Evolutionary conservation across 2,329 filamentous ascomycete genomes (phyloP).

Genomic region (Lecanicillium sp.): DNA sequence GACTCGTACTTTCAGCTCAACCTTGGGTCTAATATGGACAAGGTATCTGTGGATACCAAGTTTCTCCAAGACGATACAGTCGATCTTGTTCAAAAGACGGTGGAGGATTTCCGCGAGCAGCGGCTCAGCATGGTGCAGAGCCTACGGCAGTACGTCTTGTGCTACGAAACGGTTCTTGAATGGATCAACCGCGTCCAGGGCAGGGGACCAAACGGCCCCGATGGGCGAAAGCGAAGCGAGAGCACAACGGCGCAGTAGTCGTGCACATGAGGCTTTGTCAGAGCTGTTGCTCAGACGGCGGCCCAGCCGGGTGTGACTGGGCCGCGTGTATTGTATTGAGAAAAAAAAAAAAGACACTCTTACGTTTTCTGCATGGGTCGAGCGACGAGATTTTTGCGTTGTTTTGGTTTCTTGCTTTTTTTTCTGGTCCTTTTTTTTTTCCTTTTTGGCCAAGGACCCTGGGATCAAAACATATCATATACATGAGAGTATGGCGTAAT

Average conservation of each 20-base stretch:
- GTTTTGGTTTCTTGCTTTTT: no score
- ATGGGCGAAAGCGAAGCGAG: conserved; percentile 14
- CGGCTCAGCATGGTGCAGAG: conserved; percentile 95
- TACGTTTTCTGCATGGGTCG: no score
- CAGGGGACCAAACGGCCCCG: conserved; percentile 6
- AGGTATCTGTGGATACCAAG: conserved; percentile 33
- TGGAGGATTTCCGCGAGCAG: conserved; percentile 84
- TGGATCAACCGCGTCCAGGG: conserved; percentile 57
- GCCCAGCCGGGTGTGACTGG: no score
- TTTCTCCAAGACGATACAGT: conserved; percentile 65
- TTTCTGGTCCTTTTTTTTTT: no score
- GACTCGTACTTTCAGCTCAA: conserved; percentile 8
- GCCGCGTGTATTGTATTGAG: no score
- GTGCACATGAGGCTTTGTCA: no score
- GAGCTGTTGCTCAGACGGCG: no score
- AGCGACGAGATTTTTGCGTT: no score
- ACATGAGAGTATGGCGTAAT: no score
- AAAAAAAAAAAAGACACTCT: no score
- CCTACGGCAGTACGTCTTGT: conserved; percentile 85
- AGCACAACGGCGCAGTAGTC: conserved; percentile 9
- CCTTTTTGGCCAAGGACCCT: no score
- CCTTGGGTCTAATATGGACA: conserved; percentile 6
- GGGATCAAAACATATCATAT: no score
- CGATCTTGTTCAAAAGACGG: conserved; percentile 78
- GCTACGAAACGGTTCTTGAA: conserved; percentile 89